Conservation (phyloP, 2,329 filamentous ascomycete species). For the Verticillium dahliae region DNA sequence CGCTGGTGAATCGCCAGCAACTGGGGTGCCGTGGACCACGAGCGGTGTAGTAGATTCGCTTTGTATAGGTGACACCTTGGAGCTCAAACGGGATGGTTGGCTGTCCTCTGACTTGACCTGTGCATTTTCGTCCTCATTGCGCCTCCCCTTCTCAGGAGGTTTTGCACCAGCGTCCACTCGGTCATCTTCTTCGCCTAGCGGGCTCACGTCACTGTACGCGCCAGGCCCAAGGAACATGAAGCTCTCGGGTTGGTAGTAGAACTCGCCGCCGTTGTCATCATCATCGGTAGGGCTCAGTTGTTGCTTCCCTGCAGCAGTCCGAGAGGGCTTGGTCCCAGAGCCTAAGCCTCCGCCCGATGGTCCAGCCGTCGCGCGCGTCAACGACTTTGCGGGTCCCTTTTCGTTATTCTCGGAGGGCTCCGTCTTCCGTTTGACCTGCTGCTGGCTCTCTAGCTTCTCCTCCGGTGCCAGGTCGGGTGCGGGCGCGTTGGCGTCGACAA, state of each 20-base stretch:
- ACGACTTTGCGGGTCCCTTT: background rate
- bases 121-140: background rate
- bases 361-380: slow-evolving; percentile 14
- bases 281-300: slow-evolving; percentile 16
- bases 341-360: slow-evolving; percentile 13
- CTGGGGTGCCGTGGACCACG: slow-evolving; percentile 14
- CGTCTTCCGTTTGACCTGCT: slow-evolving; percentile 34
- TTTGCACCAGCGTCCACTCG: slow-evolving; percentile 2
- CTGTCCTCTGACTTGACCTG: background rate
- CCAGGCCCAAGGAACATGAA: slow-evolving; percentile 47
- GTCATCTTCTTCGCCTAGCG: slow-evolving; percentile 32
- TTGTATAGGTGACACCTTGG: slow-evolving; percentile 16
- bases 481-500: slow-evolving; percentile 27
- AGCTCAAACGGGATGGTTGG: background rate
- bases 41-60: slow-evolving; percentile 19
- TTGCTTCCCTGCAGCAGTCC: slow-evolving; percentile 4
- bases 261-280: slow-evolving; percentile 24
- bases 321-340: slow-evolving; percentile 2
- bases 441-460: slow-evolving; percentile 45
- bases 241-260: slow-evolving; percentile 43
- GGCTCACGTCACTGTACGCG: slow-evolving; percentile 37
- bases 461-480: slow-evolving; percentile 40
- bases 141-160: background rate
- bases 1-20: background rate
- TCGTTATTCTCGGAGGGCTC: slow-evolving; percentile 5